Evolutionary conservation across 2,329 filamentous ascomycete genomes (phyloP).

Genomic region (Aspergillus tubingensis): DNA sequence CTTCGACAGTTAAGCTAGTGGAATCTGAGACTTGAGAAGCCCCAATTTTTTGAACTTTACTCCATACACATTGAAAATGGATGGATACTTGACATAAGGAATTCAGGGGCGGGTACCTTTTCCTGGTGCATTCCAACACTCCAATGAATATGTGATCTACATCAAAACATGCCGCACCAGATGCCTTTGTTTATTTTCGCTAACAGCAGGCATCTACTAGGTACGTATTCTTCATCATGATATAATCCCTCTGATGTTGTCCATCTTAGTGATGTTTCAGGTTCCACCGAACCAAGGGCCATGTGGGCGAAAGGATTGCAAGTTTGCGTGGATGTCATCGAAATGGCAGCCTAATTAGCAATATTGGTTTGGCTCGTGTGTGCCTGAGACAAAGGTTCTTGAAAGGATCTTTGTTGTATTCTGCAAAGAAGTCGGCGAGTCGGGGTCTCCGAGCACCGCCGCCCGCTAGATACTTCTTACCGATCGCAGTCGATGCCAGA

Average conservation of each 20-base stretch:
- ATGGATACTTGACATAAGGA: neutral
- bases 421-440: neutral
- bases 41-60: no score
- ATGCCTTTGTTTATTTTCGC: no score
- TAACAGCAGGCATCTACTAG: no score
- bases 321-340: neutral
- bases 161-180: neutral
- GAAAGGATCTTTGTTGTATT: neutral
- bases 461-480: neutral
- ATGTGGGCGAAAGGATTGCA: neutral
- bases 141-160: neutral
- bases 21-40: neutral
- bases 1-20: neutral
- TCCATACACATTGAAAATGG: neutral
- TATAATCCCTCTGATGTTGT: neutral
- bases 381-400: no score
- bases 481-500: neutral
- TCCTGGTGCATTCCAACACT: neutral
- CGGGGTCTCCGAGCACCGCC: neutral
- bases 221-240: neutral
- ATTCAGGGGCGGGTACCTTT: neutral
- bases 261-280: neutral
- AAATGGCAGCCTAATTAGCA: neutral
- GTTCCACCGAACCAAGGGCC: neutral
- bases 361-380: no score